Percentiles rank a stretch among this genome's conserved stretches.
phyloP scores from a whole-genome alignment of 768 basidiomycete genomes.

The Rhizopogon rudus region DNA sequence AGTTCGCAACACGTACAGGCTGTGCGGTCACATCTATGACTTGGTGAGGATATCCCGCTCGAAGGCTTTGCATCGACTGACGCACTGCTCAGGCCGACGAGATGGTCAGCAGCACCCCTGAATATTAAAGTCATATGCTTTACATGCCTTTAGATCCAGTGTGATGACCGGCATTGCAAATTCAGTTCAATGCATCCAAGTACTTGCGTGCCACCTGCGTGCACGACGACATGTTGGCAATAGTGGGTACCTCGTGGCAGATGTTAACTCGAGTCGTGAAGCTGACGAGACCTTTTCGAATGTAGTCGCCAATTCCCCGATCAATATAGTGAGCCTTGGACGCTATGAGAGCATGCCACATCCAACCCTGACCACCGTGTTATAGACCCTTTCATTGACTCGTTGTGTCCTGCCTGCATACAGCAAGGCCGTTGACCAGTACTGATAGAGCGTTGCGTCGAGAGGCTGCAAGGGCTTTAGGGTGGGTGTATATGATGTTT shows the following conservation, averaged over 20 bases:
- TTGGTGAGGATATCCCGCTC: constrained; percentile 34
- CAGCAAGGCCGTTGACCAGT: constrained; percentile 2
- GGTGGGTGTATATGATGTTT: neutral
- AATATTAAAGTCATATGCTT: constrained; percentile 9
- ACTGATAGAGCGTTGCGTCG: constrained; percentile 1
- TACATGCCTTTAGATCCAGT: constrained; percentile 47
- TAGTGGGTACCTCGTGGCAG: constrained; percentile 46
- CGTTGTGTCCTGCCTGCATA: constrained; percentile 28
- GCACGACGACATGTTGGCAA: constrained; percentile 67
- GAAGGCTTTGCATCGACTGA: constrained; percentile 6
- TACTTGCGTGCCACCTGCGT: constrained; percentile 52
- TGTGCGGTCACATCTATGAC: constrained; percentile 50
- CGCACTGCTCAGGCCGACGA: constrained; percentile 46
- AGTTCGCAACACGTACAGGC: constrained; percentile 57
- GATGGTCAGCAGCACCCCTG: constrained; percentile 37
- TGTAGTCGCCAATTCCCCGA: constrained; percentile 66
- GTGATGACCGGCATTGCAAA: constrained; percentile 61
- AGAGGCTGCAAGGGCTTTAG: constrained; percentile 2
- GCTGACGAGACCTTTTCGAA: constrained; percentile 17
- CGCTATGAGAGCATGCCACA: constrained; percentile 6
- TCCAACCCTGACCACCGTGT: constrained; percentile 11
- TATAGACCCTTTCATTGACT: constrained; percentile 32
- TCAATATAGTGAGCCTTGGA: constrained; percentile 50
- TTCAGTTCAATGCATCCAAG: constrained; percentile 63
- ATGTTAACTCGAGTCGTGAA: constrained; percentile 7